phyloP scores from a whole-genome alignment of 2,329 filamentous ascomycete species.

The Epichloe sibirici region DNA sequence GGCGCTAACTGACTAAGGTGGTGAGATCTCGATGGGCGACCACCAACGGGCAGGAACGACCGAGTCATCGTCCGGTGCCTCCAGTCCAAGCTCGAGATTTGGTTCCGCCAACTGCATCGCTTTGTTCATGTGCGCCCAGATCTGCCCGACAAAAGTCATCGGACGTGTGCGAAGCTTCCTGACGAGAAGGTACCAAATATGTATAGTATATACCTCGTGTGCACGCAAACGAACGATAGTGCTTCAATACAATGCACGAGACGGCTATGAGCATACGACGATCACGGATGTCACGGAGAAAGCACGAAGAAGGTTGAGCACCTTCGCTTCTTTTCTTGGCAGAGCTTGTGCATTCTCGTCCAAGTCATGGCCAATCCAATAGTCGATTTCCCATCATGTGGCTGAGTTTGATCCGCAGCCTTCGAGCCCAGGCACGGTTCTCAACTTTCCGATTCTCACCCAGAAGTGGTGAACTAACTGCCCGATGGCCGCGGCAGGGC shows the following conservation, averaged over 20 bases:
- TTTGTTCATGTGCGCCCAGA: neutral
- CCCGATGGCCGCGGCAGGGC: neutral
- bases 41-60: neutral
- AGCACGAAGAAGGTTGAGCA: neutral
- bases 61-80: neutral
- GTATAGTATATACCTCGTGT: too few species aligned
- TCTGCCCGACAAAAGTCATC: neutral
- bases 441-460: neutral
- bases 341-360: neutral
- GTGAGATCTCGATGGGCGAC: conserved; percentile 1
- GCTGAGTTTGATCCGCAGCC: neutral
- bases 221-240: too few species aligned
- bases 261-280: neutral
- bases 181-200: too few species aligned
- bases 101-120: neutral
- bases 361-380: neutral
- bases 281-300: neutral
- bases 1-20: neutral
- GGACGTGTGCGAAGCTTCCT: too few species aligned
- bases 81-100: neutral
- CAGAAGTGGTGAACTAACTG: neutral
- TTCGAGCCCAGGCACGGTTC: neutral
- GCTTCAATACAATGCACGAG: neutral
- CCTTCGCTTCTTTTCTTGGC: neutral
- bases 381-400: neutral